phyloP scores from a whole-genome alignment of 495 filamentous ascomycete species.

The Aspergillus bertholletiae region DNA sequence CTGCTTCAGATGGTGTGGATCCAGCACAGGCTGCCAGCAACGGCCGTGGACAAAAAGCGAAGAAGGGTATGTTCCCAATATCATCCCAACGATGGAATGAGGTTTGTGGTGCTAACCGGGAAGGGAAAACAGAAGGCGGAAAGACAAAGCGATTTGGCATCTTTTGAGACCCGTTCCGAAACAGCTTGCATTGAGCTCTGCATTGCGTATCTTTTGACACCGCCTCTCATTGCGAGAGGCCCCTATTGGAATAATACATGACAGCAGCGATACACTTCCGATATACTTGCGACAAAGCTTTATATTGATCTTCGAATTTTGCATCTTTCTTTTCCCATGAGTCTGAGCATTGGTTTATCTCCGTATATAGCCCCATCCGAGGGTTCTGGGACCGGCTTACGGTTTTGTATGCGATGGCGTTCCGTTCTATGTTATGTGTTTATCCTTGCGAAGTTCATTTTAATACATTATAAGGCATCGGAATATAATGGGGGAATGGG shows the following conservation, averaged over 20 bases:
- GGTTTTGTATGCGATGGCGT: not conserved
- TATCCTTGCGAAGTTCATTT: not conserved
- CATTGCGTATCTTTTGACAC: not conserved
- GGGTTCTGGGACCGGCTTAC: not conserved
- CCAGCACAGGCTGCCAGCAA: constrained; percentile 29
- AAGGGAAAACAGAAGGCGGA: constrained; percentile 11
- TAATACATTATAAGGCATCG: not conserved
- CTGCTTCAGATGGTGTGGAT: constrained; percentile 72
- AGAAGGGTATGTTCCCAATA: constrained; percentile 6
- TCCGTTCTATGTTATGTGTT: not conserved
- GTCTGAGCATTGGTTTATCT: not conserved
- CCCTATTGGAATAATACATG: not conserved
- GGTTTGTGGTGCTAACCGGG: not conserved
- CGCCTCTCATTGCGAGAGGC: not conserved
- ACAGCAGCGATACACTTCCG: not conserved
- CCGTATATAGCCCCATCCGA: not conserved
- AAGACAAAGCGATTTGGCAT: constrained; percentile 23
- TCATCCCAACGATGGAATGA: not conserved
- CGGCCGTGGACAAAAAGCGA: constrained; percentile 6
- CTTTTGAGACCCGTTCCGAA: constrained; percentile 9
- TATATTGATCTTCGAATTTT: not conserved
- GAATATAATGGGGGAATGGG: not conserved
- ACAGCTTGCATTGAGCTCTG: not conserved
- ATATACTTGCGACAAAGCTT: not conserved
- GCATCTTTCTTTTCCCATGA: not conserved